Percentiles rank a stretch among this genome's conserved stretches.
Conservation (phyloP, 495 filamentous ascomycete species). For the Haplographium delicatum region DNA sequence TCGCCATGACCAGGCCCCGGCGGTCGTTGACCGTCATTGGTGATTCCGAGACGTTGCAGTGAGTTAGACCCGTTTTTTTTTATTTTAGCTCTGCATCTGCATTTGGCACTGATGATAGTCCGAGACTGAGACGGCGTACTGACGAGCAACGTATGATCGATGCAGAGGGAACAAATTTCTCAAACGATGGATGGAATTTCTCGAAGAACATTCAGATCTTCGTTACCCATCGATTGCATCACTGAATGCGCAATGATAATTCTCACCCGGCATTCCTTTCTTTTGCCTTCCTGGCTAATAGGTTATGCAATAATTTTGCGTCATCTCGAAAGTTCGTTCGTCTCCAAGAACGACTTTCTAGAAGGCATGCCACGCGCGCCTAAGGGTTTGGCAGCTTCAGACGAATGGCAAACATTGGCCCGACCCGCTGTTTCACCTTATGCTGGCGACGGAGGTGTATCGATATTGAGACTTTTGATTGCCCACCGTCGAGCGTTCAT, state of each 20-base stretch:
- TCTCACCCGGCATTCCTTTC: not conserved
- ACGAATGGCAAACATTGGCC: slow-evolving; percentile 23
- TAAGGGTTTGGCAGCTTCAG: slow-evolving; percentile 12
- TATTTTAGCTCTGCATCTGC: too few species aligned
- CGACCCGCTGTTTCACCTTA: slow-evolving; percentile 17
- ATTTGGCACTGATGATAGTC: not conserved
- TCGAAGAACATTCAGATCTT: slow-evolving; percentile 81
- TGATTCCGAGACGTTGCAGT: slow-evolving; percentile 70
- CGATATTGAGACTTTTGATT: slow-evolving; percentile 6
- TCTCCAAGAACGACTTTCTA: too few species aligned
- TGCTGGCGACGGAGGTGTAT: not conserved
- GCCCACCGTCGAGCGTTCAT: too few species aligned
- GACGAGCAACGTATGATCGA: slow-evolving; percentile 17
- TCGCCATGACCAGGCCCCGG: slow-evolving; percentile 93
- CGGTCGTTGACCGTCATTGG: slow-evolving; percentile 87
- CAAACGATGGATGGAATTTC: slow-evolving; percentile 80
- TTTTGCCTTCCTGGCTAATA: not conserved
- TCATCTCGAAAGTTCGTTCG: not conserved
- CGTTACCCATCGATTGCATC: slow-evolving; percentile 71
- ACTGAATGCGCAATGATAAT: slow-evolving; percentile 30
- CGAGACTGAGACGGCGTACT: slow-evolving; percentile 16
- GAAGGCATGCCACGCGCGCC: slow-evolving; percentile 12
- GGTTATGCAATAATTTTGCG: not conserved
- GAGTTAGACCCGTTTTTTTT: slow-evolving; percentile 21
- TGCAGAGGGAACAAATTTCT: slow-evolving; percentile 73